phyloP scores from a whole-genome alignment of 352 stramenopile genomes.

The Bremia lactucae region DNA sequence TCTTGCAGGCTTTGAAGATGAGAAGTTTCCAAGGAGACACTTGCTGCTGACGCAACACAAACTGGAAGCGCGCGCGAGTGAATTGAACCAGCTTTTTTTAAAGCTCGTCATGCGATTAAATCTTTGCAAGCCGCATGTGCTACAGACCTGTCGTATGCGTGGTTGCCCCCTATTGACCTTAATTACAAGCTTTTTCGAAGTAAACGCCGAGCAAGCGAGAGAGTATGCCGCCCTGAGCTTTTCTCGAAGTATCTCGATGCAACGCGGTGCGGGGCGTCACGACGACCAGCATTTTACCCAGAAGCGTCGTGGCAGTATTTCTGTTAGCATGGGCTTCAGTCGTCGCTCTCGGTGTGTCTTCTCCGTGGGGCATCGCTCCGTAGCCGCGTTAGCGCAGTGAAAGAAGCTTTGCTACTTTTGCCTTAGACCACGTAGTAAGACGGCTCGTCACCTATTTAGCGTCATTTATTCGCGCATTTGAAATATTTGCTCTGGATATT shows the following conservation, averaged over 20 bases:
- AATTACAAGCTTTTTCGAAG: constrained; percentile 44
- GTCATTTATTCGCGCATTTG: constrained; percentile 10
- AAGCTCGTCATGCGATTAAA: constrained; percentile 58
- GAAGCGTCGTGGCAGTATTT: constrained; percentile 18
- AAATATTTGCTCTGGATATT: too few species aligned
- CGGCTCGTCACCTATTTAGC: constrained; percentile 16
- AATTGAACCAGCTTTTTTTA: constrained; percentile 52
- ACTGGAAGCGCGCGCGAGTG: constrained; percentile 37
- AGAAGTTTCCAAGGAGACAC: constrained; percentile 73
- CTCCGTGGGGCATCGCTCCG: constrained; percentile 6
- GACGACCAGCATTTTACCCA: constrained; percentile 23
- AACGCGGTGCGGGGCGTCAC: constrained; percentile 8
- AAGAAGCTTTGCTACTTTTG: constrained; percentile 11
- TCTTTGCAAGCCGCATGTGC: constrained; percentile 36
- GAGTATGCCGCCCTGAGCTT: constrained; percentile 1
- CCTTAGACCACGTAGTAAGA: constrained; percentile 7
- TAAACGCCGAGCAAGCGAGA: constrained; percentile 14
- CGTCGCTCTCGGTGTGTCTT: constrained; percentile 19
- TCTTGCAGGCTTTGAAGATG: constrained; percentile 44
- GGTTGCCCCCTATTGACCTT: constrained; percentile 34
- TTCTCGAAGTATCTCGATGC: constrained; percentile 22
- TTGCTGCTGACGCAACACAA: constrained; percentile 56
- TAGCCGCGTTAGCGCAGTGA: constrained; percentile 18
- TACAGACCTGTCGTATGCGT: constrained; percentile 32
- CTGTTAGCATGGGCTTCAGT: constrained; percentile 7